Evolutionary conservation across 441 rosid genomes (phyloP), one percentile per base, ranked within the genome.

Genomic region (Geranium incanum): DNA sequence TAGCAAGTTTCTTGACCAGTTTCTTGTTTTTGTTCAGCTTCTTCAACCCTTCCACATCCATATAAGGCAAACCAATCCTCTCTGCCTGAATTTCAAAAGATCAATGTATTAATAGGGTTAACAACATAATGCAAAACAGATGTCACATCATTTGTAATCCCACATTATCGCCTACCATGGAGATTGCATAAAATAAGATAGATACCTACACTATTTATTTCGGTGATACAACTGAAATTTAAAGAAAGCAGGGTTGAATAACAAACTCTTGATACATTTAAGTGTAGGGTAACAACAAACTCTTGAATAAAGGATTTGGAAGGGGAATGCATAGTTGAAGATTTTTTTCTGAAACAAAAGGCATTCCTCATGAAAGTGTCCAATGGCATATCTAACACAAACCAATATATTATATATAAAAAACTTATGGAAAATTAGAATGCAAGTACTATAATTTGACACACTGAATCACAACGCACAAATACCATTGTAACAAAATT

Each of bases 21-120:
- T 94, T 94, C 85, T 94, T 94, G 82, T 94, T 94, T 81, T 94
- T 94, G 85, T 94, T 94, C 15, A 94, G 80, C 83, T 94, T 94
- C 80, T 94, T 94, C 81, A 94, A 75, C 0, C 85, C 90, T 76
- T 94, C 99, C 0, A 94, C 99, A 67, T 94, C 99, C 97, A 90
- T 94, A 67, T 84, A 90, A 16, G 89, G 89, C 67, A 92, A 67
- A 0, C 95, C 88, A 2, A 94, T 86, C 69, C 84, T 85, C 80
- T 82, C 88, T 3, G 98, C 97, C 98, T 94, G 83, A 21, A 70
- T 37, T 13, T 18, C 3, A 52, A 1, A 68, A 5, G 6, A 50
- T 23, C 3, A 60, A 2, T 9, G 9, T 0, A 41, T 41, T 41
- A 41, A 41, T 41, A 6, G 9, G 48, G 48, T 41, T 41, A 6